phyloP scores from a whole-genome alignment of 768 basidiomycete genomes.

The Kwoniella heveanensis region DNA sequence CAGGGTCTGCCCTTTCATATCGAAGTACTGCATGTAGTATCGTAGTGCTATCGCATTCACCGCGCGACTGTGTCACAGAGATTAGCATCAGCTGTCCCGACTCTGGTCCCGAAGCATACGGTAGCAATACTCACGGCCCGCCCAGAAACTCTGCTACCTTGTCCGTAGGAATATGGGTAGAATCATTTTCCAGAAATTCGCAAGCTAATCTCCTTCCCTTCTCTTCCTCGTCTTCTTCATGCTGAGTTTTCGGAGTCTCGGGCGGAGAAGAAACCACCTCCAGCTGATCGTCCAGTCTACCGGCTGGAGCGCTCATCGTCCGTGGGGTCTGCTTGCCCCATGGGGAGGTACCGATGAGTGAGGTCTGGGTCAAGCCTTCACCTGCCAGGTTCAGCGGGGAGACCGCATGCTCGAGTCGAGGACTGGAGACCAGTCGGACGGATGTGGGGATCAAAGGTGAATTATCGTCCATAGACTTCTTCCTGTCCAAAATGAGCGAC shows the following conservation, averaged over 20 bases:
- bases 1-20: slow-evolving; percentile 77
- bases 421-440: slow-evolving; percentile 11
- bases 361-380: background rate
- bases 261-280: slow-evolving; percentile 19
- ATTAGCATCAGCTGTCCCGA: background rate
- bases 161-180: slow-evolving; percentile 76
- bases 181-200: slow-evolving; percentile 84
- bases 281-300: slow-evolving; percentile 12
- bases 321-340: slow-evolving; percentile 23
- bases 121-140: slow-evolving; percentile 68
- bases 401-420: slow-evolving; percentile 2
- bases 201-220: slow-evolving; percentile 72
- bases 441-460: slow-evolving; percentile 17
- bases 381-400: background rate
- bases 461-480: slow-evolving; percentile 3
- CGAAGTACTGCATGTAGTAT: slow-evolving; percentile 84
- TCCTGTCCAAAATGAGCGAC: background rate
- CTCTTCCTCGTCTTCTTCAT: slow-evolving; percentile 49
- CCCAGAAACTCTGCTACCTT: slow-evolving; percentile 98
- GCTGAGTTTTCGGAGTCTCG: slow-evolving; percentile 5
- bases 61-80: slow-evolving; percentile 61
- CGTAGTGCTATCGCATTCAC: slow-evolving; percentile 75
- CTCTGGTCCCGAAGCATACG: background rate
- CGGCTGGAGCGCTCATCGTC: background rate
- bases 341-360: slow-evolving; percentile 10